Percentiles rank a stretch among this genome's conserved stretches.
Evolutionary conservation across 1,139 yeast species (phyloP).

Genomic region (Debaryomycetaceae sp.): DNA sequence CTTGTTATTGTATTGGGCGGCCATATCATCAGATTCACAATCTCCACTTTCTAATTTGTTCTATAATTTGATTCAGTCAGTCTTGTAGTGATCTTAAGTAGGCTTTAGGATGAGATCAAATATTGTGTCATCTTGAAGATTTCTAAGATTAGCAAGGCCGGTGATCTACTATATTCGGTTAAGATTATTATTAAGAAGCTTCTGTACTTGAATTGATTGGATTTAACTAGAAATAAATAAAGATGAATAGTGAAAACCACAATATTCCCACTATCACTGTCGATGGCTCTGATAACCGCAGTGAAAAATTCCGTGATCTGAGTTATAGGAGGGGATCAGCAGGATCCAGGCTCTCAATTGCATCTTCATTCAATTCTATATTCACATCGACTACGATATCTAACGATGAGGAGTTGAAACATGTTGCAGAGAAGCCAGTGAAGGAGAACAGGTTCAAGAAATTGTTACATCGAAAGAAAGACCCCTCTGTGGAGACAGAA

Average conservation of each 20-base stretch:
- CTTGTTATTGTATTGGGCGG: too few relatives aligned
- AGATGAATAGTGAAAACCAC: not conserved
- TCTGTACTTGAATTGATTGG: too few relatives aligned
- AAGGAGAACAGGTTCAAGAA: constrained; percentile 1
- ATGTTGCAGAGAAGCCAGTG: not conserved
- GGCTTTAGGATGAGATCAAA: too few relatives aligned
- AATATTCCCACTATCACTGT: not conserved
- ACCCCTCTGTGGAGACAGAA: not conserved
- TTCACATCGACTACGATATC: constrained; percentile 10
- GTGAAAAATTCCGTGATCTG: not conserved
- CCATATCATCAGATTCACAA: too few relatives aligned
- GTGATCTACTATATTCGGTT: too few relatives aligned
- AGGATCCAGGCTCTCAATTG: constrained; percentile 3
- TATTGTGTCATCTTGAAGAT: too few relatives aligned
- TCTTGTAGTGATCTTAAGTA: too few relatives aligned
- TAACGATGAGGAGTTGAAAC: constrained; percentile 5
- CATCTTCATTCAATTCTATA: constrained; percentile 9
- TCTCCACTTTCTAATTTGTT: too few relatives aligned
- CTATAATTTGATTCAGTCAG: too few relatives aligned
- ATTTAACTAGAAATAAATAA: too few relatives aligned
- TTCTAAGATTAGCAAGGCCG: too few relatives aligned
- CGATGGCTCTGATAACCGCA: not conserved
- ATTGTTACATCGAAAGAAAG: constrained; percentile 1
- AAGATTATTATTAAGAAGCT: too few relatives aligned
- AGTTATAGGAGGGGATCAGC: not conserved